Evolutionary conservation across 441 rosid species (phyloP).

Genomic region (Capsella rubella): DNA sequence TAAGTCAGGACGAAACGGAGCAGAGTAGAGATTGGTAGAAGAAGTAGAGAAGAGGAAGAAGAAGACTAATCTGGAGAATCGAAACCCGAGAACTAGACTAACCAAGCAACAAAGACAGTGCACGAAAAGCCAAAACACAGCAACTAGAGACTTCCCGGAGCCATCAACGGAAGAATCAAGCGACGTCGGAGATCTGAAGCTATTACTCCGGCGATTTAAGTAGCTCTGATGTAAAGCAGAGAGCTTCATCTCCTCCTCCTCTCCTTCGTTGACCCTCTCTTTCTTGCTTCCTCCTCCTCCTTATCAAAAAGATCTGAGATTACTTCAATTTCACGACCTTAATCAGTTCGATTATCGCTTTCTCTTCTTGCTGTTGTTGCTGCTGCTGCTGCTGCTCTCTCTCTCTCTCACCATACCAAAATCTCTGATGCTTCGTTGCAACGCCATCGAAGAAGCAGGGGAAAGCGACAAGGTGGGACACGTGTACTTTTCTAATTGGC

Average conservation of each 20-base stretch:
- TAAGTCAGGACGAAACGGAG: slow-evolving; percentile 68
- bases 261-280: slow-evolving; percentile 25
- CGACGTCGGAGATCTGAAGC: slow-evolving; percentile 61
- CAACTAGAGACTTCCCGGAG: slow-evolving; percentile 66
- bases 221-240: slow-evolving; percentile 85
- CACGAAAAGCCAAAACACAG: slow-evolving; percentile 76
- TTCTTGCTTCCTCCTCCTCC: background rate
- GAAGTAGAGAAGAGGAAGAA: slow-evolving; percentile 81
- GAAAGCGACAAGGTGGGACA: slow-evolving; percentile 40
- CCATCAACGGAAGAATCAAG: slow-evolving; percentile 63
- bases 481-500: background rate
- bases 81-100: slow-evolving; percentile 87
- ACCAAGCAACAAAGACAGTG: slow-evolving; percentile 87
- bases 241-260: slow-evolving; percentile 64
- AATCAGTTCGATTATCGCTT: slow-evolving; percentile 45
- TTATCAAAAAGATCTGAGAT: slow-evolving; percentile 39
- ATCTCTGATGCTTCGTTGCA: slow-evolving; percentile 37
- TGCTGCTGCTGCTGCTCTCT: background rate
- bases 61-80: slow-evolving; percentile 92
- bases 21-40: slow-evolving; percentile 54
- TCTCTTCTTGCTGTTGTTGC: slow-evolving; percentile 28
- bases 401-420: slow-evolving; percentile 27
- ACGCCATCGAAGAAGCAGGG: slow-evolving; percentile 42
- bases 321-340: slow-evolving; percentile 29
- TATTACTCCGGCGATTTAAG: slow-evolving; percentile 70